These are phyloP conservation scores for Clarireedia homoeocarpa DNA, from an alignment of 2,329 filamentous ascomycete genomes.

Conservation along the genomic window DNA sequence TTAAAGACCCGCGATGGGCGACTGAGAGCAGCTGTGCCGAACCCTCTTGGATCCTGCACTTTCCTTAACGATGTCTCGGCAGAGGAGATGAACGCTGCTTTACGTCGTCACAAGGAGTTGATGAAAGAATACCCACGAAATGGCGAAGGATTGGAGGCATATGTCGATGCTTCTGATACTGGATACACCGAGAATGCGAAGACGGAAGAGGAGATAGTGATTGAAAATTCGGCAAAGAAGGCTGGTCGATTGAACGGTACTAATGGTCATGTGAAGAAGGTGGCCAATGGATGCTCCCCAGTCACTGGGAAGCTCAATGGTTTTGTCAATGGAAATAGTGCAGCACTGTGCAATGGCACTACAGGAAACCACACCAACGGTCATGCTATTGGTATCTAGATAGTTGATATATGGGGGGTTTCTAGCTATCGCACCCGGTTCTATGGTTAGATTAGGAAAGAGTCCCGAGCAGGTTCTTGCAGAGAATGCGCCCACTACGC, in stretches of 20 bases:
- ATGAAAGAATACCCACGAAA: constrained; percentile 55
- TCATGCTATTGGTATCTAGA: background rate
- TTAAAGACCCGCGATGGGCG: constrained; percentile 63
- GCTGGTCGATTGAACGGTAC: constrained; percentile 18
- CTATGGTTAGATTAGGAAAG: too few species aligned
- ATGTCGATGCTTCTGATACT: constrained; percentile 61
- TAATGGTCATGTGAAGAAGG: constrained; percentile 13
- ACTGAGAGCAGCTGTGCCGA: constrained; percentile 60
- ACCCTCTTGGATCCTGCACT: constrained; percentile 55
- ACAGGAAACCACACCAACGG: background rate
- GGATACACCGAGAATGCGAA: constrained; percentile 38
- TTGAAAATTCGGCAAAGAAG: constrained; percentile 20
- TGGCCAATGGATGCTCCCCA: background rate
- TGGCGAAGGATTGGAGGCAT: constrained; percentile 61
- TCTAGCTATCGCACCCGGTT: background rate
- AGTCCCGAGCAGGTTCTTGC: too few species aligned
- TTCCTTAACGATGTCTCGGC: constrained; percentile 61
- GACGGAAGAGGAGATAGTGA: constrained; percentile 20
- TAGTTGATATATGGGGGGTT: background rate
- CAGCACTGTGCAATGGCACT: background rate
- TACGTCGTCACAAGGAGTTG: constrained; percentile 55
- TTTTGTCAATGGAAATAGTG: background rate
- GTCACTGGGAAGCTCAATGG: background rate
- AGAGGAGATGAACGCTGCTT: constrained; percentile 53
- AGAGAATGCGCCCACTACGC: too few species aligned